These are phyloP conservation scores for Colletotrichum trifolii DNA, from an alignment of 2,329 filamentous ascomycete genomes.

Conservation along the genomic window DNA sequence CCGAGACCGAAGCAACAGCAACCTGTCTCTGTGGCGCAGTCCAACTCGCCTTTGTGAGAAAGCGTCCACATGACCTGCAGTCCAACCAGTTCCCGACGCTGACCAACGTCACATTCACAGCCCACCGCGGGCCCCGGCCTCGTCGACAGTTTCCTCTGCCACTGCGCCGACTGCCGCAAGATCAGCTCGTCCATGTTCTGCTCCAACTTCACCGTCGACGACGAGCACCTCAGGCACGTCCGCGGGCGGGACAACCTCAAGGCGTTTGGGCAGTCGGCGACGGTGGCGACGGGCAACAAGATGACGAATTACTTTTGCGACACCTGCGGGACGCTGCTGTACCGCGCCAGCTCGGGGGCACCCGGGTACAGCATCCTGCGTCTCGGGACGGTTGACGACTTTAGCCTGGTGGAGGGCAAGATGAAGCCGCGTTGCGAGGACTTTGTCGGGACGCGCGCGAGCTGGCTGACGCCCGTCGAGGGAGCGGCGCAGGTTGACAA, in stretches of 20 bases:
- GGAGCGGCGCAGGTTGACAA: constrained; percentile 44
- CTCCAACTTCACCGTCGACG: constrained; percentile 64
- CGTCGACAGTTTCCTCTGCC: constrained; percentile 64
- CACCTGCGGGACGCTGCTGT: constrained; percentile 71
- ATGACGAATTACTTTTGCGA: constrained; percentile 74
- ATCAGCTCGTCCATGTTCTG: constrained; percentile 72
- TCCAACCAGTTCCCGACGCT: not conserved
- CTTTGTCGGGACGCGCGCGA: constrained; percentile 62
- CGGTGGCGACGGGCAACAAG: constrained; percentile 55
- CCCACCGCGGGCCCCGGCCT: constrained; percentile 58
- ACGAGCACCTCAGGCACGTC: constrained; percentile 57
- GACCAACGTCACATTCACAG: constrained; percentile 47
- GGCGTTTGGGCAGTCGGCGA: constrained; percentile 56
- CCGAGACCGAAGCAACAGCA: constrained; percentile 60
- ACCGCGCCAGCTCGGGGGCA: constrained; percentile 57
- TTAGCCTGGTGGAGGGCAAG: constrained; percentile 65
- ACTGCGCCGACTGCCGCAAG: constrained; percentile 72
- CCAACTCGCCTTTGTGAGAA: constrained; percentile 63
- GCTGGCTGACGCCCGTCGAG: constrained; percentile 56
- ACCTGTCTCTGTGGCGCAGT: constrained; percentile 69
- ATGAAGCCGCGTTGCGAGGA: constrained; percentile 64
- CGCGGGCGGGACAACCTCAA: constrained; percentile 64
- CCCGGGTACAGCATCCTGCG: constrained; percentile 61
- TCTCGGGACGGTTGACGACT: constrained; percentile 72
- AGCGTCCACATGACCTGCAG: not conserved